Evolutionary conservation across 768 basidiomycete species (phyloP).

Genomic region (Lactifluus pinguis): DNA sequence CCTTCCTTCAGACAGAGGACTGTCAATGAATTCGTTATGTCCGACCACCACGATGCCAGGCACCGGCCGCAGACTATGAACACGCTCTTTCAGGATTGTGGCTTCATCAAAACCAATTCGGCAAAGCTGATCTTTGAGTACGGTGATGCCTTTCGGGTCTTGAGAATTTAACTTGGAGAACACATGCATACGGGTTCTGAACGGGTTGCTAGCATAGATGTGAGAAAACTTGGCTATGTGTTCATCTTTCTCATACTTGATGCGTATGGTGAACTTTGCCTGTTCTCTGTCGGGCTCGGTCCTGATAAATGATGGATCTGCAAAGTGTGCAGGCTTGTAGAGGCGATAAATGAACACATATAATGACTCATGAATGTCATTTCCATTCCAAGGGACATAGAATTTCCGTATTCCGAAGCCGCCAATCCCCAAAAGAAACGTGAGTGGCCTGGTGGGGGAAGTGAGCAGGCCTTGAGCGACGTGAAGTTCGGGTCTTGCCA

Average conservation of each 20-base stretch:
- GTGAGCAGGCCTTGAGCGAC: slow-evolving; percentile 1
- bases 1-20: not conserved
- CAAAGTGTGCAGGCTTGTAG: not conserved
- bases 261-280: not conserved
- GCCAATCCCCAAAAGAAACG: not conserved
- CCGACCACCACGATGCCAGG: not conserved
- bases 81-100: not conserved
- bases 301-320: not conserved
- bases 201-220: not conserved
- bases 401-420: not conserved
- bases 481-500: not conserved
- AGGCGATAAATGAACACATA: slow-evolving; percentile 1
- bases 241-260: not conserved
- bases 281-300: not conserved
- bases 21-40: not conserved
- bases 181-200: not conserved
- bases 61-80: not conserved
- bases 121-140: not conserved
- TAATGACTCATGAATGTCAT: not conserved
- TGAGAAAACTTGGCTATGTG: not conserved
- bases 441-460: not conserved
- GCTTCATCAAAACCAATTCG: not conserved
- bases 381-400: not conserved
- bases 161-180: not conserved
- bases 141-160: not conserved